Percentiles rank a stretch among this genome's conserved stretches.
phyloP scores from a whole-genome alignment of 257 asterid species.

The Penstemon newberryi region DNA sequence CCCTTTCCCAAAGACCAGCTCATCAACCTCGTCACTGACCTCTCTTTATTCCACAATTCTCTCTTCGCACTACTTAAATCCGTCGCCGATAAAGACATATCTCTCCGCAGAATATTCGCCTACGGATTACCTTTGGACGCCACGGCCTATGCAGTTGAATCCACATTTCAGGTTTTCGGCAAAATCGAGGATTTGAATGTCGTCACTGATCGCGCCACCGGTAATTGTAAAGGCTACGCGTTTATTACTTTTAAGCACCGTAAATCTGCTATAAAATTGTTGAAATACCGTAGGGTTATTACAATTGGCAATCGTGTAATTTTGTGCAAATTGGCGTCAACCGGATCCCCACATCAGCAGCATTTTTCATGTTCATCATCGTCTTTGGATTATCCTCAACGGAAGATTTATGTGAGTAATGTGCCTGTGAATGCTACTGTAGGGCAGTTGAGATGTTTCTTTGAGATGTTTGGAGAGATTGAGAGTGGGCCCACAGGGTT shows the following conservation, averaged over 20 bases:
- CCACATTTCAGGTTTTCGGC: constrained; percentile 51
- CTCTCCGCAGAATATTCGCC: constrained; percentile 70
- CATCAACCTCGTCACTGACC: constrained; percentile 48
- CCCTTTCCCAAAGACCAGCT: constrained; percentile 79
- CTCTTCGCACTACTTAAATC: constrained; percentile 47
- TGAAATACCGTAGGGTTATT: constrained; percentile 50
- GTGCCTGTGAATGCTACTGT: constrained; percentile 45
- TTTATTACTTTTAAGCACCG: constrained; percentile 59
- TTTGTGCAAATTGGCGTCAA: constrained; percentile 70
- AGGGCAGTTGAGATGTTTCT: constrained; percentile 57
- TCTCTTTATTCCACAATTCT: constrained; percentile 41
- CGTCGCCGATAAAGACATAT: constrained; percentile 61
- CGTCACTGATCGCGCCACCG: constrained; percentile 57
- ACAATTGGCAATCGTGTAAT: constrained; percentile 50
- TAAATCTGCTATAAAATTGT: constrained; percentile 48
- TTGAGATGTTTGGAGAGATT: constrained; percentile 72
- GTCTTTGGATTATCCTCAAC: constrained; percentile 41
- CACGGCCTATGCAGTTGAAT: constrained; percentile 42
- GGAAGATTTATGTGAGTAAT: constrained; percentile 74
- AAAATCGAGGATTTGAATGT: constrained; percentile 67
- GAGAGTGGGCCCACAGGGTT: constrained; percentile 82
- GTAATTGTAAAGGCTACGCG: constrained; percentile 78
- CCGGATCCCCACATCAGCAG: constrained; percentile 46
- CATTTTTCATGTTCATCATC: constrained; percentile 20
- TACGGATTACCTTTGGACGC: constrained; percentile 80